A percentile compares a stretch with the other conserved stretches of the same genome.
These are phyloP conservation scores for Nakaseomyces uthaithaninus DNA, from an alignment of 1,139 yeast species.

Conservation along the genomic window DNA sequence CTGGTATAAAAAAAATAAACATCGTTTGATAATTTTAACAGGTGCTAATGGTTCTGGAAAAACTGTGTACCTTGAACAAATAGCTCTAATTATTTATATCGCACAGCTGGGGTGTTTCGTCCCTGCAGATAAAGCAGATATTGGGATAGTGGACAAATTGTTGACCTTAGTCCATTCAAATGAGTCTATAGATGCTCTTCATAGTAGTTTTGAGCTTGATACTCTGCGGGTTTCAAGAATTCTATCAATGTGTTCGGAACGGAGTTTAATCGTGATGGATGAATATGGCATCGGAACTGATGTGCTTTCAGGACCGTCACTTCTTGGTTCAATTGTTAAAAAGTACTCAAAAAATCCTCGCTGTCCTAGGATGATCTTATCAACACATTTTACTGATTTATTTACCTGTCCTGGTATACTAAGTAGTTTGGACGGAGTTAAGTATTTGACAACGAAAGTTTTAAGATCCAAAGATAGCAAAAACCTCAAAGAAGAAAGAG, in stretches of 20 bases:
- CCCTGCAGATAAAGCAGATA: constrained; percentile 38
- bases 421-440: neutral
- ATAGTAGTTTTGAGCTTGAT: constrained; percentile 43
- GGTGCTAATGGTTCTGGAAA: constrained; percentile 51
- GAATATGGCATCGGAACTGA: constrained; percentile 50
- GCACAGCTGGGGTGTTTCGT: constrained; percentile 45
- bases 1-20: constrained; percentile 10
- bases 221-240: constrained; percentile 40
- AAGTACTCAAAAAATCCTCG: constrained; percentile 16
- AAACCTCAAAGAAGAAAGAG: constrained; percentile 7
- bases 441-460: constrained; percentile 27
- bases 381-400: constrained; percentile 41
- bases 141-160: constrained; percentile 40
- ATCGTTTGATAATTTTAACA: constrained; percentile 33
- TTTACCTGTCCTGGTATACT: constrained; percentile 19
- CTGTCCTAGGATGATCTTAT: constrained; percentile 34
- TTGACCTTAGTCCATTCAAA: constrained; percentile 38
- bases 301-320: constrained; percentile 39
- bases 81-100: constrained; percentile 38
- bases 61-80: constrained; percentile 39
- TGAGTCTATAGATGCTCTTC: constrained; percentile 37
- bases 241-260: constrained; percentile 32
- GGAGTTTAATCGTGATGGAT: constrained; percentile 39
- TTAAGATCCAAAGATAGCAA: constrained; percentile 10
- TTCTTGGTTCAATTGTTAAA: constrained; percentile 37